These are phyloP conservation scores for Rhizoctonia solani DNA, from an alignment of 1,284 basidiomycete genomes.

Conservation along the genomic window DNA sequence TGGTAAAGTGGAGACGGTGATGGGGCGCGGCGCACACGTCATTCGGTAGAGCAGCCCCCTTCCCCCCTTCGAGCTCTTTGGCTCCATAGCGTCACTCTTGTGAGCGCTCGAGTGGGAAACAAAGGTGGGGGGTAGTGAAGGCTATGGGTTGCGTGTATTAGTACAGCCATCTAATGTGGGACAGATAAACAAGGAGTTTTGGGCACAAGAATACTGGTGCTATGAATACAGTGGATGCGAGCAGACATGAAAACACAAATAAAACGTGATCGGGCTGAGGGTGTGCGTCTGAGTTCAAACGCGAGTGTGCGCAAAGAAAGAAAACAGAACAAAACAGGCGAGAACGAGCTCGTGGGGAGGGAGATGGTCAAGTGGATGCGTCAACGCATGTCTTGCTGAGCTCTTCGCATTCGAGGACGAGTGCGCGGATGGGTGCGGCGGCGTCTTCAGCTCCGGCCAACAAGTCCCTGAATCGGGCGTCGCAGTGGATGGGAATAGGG, in stretches of 20 bases:
- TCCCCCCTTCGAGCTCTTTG: no score
- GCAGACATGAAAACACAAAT: background rate
- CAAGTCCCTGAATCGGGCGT: constrained; percentile 15
- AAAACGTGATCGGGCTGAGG: background rate
- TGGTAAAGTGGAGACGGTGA: no score
- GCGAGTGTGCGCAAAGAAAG: no score
- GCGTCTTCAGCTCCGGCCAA: constrained; percentile 12
- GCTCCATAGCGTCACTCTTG: no score
- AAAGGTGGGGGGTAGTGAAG: background rate
- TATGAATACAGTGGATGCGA: constrained; percentile 24
- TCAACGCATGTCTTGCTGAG: constrained; percentile 28
- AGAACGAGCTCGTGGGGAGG: no score
- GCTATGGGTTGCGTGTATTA: background rate
- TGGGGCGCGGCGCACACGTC: no score
- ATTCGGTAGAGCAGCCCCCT: no score
- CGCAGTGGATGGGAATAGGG: constrained; percentile 26
- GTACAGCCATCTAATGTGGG: background rate
- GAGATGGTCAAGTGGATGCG: constrained; percentile 7
- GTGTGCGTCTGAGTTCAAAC: no score
- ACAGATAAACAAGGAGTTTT: background rate
- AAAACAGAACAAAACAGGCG: no score
- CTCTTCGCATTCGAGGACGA: constrained; percentile 27
- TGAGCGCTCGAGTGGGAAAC: no score
- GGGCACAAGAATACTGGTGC: background rate
- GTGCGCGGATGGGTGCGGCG: constrained; percentile 5